These are phyloP conservation scores for Terana coerulea DNA, from an alignment of 768 basidiomycete species.

Conservation along the genomic window DNA sequence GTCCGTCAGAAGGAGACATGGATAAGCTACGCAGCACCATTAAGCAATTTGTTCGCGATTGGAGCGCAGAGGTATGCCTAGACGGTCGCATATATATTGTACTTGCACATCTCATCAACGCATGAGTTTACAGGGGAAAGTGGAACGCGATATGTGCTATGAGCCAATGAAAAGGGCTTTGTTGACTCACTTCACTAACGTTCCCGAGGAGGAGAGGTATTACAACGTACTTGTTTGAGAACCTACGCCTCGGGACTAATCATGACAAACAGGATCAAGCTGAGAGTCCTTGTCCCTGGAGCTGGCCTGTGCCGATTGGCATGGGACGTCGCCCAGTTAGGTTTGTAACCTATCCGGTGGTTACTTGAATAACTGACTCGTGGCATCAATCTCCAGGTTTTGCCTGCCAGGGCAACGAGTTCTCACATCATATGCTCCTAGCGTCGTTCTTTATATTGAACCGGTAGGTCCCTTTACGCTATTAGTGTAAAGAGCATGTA, in stretches of 20 bases:
- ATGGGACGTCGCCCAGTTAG: slow-evolving; percentile 80
- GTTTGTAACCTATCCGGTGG: slow-evolving; percentile 35
- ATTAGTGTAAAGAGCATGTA: no score
- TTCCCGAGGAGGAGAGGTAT: slow-evolving; percentile 53
- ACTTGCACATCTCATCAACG: neutral
- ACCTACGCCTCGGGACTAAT: neutral
- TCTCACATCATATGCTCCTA: slow-evolving; percentile 93
- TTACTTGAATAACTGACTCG: neutral
- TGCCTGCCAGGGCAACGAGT: slow-evolving; percentile 91
- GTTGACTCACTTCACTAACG: slow-evolving; percentile 54
- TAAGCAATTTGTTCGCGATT: slow-evolving; percentile 91
- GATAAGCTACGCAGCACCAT: slow-evolving; percentile 90
- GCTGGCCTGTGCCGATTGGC: slow-evolving; percentile 86
- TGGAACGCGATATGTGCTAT: slow-evolving; percentile 79
- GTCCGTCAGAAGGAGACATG: slow-evolving; percentile 72
- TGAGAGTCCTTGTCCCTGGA: slow-evolving; percentile 85
- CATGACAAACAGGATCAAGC: slow-evolving; percentile 35
- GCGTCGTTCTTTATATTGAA: slow-evolving; percentile 88
- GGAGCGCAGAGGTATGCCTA: slow-evolving; percentile 77
- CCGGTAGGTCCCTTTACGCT: slow-evolving; percentile 48
- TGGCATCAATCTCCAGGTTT: slow-evolving; percentile 81
- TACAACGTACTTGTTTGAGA: no score
- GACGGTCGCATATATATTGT: no score
- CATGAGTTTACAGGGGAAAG: slow-evolving; percentile 48
- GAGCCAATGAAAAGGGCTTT: slow-evolving; percentile 78